phyloP scores from a whole-genome alignment of 2,329 filamentous ascomycete genomes.

The Talaromyces sp. region DNA sequence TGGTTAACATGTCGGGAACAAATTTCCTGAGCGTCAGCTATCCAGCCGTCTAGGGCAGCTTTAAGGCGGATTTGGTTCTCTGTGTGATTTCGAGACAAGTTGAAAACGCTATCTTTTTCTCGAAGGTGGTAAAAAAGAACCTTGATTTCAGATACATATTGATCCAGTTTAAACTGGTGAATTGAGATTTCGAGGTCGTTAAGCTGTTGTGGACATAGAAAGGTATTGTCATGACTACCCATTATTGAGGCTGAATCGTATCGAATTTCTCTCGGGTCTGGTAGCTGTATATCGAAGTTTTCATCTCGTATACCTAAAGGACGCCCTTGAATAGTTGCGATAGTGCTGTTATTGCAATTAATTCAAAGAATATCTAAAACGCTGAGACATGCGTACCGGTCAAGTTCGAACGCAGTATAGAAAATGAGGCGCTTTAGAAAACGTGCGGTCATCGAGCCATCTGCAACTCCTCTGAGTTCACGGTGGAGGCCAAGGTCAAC shows the following conservation, averaged over 20 bases:
- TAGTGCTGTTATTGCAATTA: constrained; percentile 18
- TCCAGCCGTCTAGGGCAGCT: constrained; percentile 18
- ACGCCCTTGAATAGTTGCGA: constrained; percentile 34
- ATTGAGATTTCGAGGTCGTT: constrained; percentile 18
- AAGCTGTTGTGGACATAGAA: constrained; percentile 7
- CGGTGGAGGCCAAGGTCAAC: constrained; percentile 35
- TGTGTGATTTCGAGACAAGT: constrained; percentile 17
- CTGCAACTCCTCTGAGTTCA: constrained; percentile 17
- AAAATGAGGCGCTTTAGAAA: constrained; percentile 24
- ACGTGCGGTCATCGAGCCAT: constrained; percentile 10
- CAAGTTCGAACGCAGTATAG: constrained; percentile 31
- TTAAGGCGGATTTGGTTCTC: constrained; percentile 16
- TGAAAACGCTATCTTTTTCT: constrained; percentile 11
- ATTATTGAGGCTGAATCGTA: neutral
- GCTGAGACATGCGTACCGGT: constrained; percentile 19
- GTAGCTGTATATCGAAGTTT: constrained; percentile 28
- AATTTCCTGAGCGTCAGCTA: constrained; percentile 8
- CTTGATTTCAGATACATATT: constrained; percentile 22
- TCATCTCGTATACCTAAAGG: constrained; percentile 35
- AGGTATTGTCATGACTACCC: neutral
- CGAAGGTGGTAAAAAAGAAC: constrained; percentile 23
- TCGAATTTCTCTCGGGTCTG: constrained; percentile 11
- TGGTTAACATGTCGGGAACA: neutral
- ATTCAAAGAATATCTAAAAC: neutral
- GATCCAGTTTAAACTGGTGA: constrained; percentile 22